These are phyloP conservation scores for Cornus suecica DNA, from an alignment of 148 eudicot species.

Conservation along the genomic window DNA sequence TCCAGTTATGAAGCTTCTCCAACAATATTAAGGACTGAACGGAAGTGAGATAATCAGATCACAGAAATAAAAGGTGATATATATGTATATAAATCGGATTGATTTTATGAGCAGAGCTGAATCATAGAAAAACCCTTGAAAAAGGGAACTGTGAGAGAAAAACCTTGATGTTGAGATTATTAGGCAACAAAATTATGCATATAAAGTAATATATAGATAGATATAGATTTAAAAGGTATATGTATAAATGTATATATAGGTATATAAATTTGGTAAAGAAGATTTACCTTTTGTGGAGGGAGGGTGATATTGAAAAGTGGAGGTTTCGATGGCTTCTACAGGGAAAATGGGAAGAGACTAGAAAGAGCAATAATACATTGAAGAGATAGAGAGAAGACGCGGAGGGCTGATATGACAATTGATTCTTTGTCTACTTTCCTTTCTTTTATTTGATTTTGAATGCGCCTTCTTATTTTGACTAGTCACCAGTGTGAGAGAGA, in stretches of 20 bases:
- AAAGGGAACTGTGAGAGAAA: neutral
- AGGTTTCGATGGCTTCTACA: neutral
- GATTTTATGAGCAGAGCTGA: neutral
- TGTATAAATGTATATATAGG: neutral
- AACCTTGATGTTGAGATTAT: neutral
- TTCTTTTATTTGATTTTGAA: neutral
- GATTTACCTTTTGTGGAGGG: neutral
- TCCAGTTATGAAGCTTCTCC: neutral
- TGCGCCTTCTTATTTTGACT: neutral
- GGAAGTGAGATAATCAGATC: neutral
- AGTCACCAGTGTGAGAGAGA: too few species aligned
- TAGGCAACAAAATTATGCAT: neutral
- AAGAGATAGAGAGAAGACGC: neutral
- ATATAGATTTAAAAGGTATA: too few species aligned
- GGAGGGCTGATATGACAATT: neutral
- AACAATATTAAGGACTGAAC: neutral
- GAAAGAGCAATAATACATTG: neutral
- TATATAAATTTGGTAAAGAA: neutral
- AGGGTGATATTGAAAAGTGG: neutral
- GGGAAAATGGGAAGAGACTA: neutral
- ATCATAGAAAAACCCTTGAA: neutral
- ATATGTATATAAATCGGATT: neutral
- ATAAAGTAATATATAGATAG: too few species aligned
- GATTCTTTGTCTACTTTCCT: neutral
- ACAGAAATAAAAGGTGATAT: neutral